A percentile compares a stretch with the other conserved stretches of the same genome.
These are phyloP conservation scores for Ascochyta clinopodiicola DNA, from an alignment of 2,329 filamentous ascomycete species.

Conservation along the genomic window DNA sequence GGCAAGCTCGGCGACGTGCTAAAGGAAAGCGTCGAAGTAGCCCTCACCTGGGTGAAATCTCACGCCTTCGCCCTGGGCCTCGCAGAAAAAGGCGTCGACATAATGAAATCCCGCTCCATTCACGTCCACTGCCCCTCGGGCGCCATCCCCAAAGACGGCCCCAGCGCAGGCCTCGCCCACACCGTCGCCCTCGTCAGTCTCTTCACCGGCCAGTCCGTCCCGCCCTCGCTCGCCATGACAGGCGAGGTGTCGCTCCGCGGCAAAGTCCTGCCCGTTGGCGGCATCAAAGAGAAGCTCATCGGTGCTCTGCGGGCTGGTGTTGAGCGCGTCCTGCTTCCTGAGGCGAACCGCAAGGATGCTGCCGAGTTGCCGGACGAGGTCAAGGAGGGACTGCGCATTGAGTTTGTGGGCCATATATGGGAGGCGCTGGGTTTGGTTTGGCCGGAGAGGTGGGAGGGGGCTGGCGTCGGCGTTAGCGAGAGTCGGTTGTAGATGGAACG, in stretches of 20 bases:
- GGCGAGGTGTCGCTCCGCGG: slow-evolving; percentile 81
- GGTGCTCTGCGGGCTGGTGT: slow-evolving; percentile 91
- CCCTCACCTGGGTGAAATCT: slow-evolving; percentile 94
- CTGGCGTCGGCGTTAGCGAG: slow-evolving; percentile 67
- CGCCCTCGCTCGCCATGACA: slow-evolving; percentile 95
- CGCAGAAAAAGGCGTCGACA: slow-evolving; percentile 80
- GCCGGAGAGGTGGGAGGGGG: slow-evolving; percentile 83
- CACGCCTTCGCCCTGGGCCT: slow-evolving; percentile 91
- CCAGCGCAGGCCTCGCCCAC: slow-evolving; percentile 85
- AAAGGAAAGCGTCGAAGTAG: slow-evolving; percentile 96
- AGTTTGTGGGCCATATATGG: slow-evolving; percentile 94
- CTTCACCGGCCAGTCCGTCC: slow-evolving; percentile 84
- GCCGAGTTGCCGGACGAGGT: slow-evolving; percentile 92
- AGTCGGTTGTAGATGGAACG: slow-evolving; percentile 69
- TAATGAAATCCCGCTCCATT: slow-evolving; percentile 93
- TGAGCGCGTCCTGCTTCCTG: slow-evolving; percentile 88
- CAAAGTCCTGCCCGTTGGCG: slow-evolving; percentile 90
- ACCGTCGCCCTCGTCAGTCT: slow-evolving; percentile 91
- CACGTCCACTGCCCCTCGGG: slow-evolving; percentile 97
- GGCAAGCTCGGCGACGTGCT: slow-evolving; percentile 96
- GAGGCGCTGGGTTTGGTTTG: slow-evolving; percentile 90
- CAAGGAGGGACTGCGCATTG: slow-evolving; percentile 82
- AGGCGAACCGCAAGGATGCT: slow-evolving; percentile 89
- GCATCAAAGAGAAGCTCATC: slow-evolving; percentile 98
- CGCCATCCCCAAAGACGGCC: slow-evolving; percentile 92